These are phyloP conservation scores for Epicoccum sorghinum DNA, from an alignment of 2,329 filamentous ascomycete genomes.

Conservation along the genomic window DNA sequence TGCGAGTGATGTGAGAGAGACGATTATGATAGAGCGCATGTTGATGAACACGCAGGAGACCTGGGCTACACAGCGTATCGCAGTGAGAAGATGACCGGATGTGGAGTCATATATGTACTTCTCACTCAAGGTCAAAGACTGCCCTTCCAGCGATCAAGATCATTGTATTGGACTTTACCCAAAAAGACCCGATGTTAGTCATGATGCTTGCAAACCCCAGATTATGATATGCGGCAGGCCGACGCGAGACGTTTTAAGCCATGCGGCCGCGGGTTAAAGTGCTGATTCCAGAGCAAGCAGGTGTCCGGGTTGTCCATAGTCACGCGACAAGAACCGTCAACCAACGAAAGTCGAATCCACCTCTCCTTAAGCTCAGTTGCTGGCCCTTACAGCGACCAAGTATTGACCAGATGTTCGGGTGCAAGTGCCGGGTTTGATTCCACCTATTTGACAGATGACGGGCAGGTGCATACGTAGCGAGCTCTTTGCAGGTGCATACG, in stretches of 20 bases:
- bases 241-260: conserved; percentile 5
- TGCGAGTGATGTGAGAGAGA: conserved; percentile 30
- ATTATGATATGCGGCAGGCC: conserved; percentile 6
- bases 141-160: background rate
- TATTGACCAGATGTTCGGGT: background rate
- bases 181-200: background rate
- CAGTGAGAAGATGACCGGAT: background rate
- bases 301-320: conserved; percentile 1
- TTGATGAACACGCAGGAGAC: conserved; percentile 11
- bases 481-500: background rate
- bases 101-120: no score
- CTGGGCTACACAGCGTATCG: background rate
- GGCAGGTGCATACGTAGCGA: background rate
- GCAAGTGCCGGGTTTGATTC: background rate
- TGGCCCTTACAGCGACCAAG: background rate
- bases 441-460: background rate
- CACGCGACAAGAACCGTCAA: conserved; percentile 3
- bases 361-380: background rate
- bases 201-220: conserved; percentile 3
- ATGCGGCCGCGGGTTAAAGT: conserved; percentile 8
- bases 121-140: background rate
- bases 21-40: conserved; percentile 30
- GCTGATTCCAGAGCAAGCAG: conserved; percentile 1
- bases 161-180: conserved; percentile 1
- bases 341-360: conserved; percentile 3